Evolutionary conservation across 768 basidiomycete species (phyloP), one percentile per base, ranked within the genome.

Genomic region (Strobilomyces dryophilus): DNA sequence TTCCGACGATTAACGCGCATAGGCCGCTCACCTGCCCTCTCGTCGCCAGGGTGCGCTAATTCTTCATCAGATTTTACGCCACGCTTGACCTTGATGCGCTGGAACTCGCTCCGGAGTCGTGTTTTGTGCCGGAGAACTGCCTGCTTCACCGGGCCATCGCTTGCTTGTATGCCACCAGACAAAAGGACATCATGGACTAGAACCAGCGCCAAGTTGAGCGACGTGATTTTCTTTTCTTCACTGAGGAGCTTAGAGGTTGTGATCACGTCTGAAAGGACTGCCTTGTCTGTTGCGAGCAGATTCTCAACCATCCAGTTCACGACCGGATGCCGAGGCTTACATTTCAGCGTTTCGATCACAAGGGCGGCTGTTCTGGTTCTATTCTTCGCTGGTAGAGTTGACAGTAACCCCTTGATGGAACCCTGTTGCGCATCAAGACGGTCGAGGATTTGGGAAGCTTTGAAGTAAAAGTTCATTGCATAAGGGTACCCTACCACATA

Each of bases 391-490:
- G 88, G 82, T 27, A 93, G 74, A 50, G 82, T 80, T 18, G 82
- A 82, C 39, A 95, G 73, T 32, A 92, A 71, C 49, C 94, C 81
- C 66, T 95, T 94, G 65, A 98, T 88, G 14, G 92, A 95, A n/a
- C 93, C 94, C 69, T 92, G 79, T 68, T 88, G 93, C 41, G 83
- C 80, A 66, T 95, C 89, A 54, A 98, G 79, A 60, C 85, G 85
- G 66, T 95, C 92, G 61, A 98, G 75, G 5, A 84, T 78, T 63
- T 84, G 79, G 59, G 87, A 87, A 59, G 92, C 91, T 68, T 91
- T 86, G 74, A 92, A 92, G 75, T 97, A 97, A 74, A 95, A 94
- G 76, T 95, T 95, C 94, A 97, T 95, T 71, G 66, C 49, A 66
- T 8, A 50, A 46, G 47, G 51, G 48, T 66, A 68, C 54, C 59